A percentile compares a stretch with the other conserved stretches of the same genome.
These are phyloP conservation scores for Exophiala alcalophila DNA, from an alignment of 2,329 filamentous ascomycete species.

Conservation along the genomic window DNA sequence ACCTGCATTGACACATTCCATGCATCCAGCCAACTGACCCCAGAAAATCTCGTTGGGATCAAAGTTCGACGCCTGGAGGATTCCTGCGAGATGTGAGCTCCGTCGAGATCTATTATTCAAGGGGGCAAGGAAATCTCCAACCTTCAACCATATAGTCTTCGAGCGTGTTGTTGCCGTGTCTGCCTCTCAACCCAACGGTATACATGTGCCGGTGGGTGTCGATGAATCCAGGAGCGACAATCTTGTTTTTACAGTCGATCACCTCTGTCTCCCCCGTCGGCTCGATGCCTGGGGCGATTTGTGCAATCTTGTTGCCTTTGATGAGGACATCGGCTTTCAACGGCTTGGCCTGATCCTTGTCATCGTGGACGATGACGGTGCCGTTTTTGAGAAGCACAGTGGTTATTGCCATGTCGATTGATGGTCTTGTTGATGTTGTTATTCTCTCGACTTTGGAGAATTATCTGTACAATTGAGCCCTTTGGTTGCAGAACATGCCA, in stretches of 20 bases:
- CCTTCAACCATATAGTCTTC: conserved; percentile 12
- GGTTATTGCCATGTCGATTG: not conserved
- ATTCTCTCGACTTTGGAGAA: not conserved
- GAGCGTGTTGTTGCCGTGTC: conserved; percentile 10
- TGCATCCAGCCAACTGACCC: conserved; percentile 30
- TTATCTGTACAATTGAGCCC: too few relatives aligned
- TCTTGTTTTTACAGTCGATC: conserved; percentile 38
- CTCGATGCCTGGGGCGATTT: conserved; percentile 5
- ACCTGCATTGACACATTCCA: conserved; percentile 17
- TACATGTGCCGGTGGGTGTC: conserved; percentile 41
- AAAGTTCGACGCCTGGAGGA: conserved; percentile 37
- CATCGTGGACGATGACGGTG: conserved; percentile 12
- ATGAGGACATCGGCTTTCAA: conserved; percentile 13
- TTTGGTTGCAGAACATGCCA: too few relatives aligned
- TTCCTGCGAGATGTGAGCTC: conserved; percentile 38
- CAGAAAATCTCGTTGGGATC: conserved; percentile 44
- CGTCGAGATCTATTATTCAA: conserved; percentile 28
- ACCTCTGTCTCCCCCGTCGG: conserved; percentile 6
- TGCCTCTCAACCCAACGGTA: conserved; percentile 8
- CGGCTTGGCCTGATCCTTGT: conserved; percentile 3
- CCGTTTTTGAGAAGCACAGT: conserved; percentile 15
- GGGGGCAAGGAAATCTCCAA: too few relatives aligned
- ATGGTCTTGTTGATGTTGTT: too few relatives aligned
- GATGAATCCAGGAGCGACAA: conserved; percentile 33
- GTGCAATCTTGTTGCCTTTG: conserved; percentile 11